A percentile compares a stretch with the other conserved stretches of the same genome.
phyloP scores from a whole-genome alignment of 2,329 filamentous ascomycete species.

The Fusarium sp. region DNA sequence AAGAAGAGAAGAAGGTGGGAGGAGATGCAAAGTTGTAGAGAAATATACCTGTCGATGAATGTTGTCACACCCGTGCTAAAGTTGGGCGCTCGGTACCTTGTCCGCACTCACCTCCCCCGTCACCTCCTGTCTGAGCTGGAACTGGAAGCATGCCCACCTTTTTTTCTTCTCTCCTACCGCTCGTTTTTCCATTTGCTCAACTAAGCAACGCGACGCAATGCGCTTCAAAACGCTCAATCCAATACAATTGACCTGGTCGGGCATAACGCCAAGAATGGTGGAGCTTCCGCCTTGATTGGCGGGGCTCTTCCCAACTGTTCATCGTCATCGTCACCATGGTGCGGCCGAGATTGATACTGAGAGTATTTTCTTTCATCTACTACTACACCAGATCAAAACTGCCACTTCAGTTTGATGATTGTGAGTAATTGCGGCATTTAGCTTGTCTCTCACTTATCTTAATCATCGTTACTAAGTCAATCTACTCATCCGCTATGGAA shows the following conservation, averaged over 20 bases:
- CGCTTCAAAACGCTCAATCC: slow-evolving; percentile 28
- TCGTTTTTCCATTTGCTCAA: slow-evolving; percentile 23
- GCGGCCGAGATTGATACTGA: slow-evolving; percentile 27
- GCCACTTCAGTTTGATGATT: neutral
- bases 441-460: neutral
- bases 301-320: slow-evolving; percentile 33
- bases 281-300: slow-evolving; percentile 42
- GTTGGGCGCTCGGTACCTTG: slow-evolving; percentile 37
- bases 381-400: no score
- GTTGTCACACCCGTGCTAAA: slow-evolving; percentile 38
- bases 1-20: slow-evolving; percentile 31
- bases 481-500: neutral
- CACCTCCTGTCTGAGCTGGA: slow-evolving; percentile 5
- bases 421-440: slow-evolving; percentile 11
- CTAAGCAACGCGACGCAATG: slow-evolving; percentile 32
- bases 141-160: slow-evolving; percentile 15
- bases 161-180: slow-evolving; percentile 13
- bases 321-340: slow-evolving; percentile 45
- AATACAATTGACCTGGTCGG: slow-evolving; percentile 33
- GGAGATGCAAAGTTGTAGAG: slow-evolving; percentile 37
- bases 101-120: slow-evolving; percentile 20
- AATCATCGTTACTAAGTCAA: neutral
- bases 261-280: slow-evolving; percentile 44
- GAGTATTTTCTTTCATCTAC: slow-evolving; percentile 19
- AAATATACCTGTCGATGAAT: slow-evolving; percentile 40